Evolutionary conservation across 2,329 filamentous ascomycete species (phyloP), one percentile per base, ranked within the genome.

Genomic region (Microcyclosporella mali): DNA sequence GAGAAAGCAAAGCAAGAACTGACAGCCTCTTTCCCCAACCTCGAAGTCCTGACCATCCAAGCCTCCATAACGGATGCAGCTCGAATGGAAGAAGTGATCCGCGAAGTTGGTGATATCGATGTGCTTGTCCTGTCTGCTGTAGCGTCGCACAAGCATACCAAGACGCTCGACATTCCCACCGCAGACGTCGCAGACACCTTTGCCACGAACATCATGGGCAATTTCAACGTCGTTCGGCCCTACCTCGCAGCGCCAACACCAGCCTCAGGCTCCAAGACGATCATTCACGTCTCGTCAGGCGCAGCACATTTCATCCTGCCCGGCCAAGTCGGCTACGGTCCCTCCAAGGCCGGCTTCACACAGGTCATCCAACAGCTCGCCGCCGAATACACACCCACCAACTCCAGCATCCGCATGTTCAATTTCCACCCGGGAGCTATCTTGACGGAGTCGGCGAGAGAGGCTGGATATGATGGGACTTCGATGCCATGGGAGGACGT

Each of bases 41-140:
- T 63, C 11, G 55, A 59, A 30, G 55, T 67, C 30, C 56, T 64
- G 17, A 59, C 68, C 4, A 56, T 58, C 28, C 51, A 55, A 8
- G 59, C 56, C 27, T 51, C 61, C 7, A 56, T 55, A 18, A 52
- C 47, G 2, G 53, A 57, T 41, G 36, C 42, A 14, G 40, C 37
- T 4, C 40, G 46, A 16, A 52, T 57, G 37, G 47, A 59, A 11
- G 62, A 69, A 25, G 36, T 58, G 39, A 59, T 63, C 19, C 53
- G 59, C 19, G 51, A 58, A 30, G 46, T 35, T n/a, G 59, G 58
- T 2, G 57, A 60, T 38, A 57, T 71, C 36, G 55, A 72, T 44
- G 55, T 72, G 33, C 46, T 72, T 11, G 58, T 72, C 36, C 64
- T 63, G 43, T 66, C 60, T 43, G 70, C 69, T 0, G 67, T 58